Conservation (phyloP, 257 asterid genomes). For the Lycium ferocissimum region DNA sequence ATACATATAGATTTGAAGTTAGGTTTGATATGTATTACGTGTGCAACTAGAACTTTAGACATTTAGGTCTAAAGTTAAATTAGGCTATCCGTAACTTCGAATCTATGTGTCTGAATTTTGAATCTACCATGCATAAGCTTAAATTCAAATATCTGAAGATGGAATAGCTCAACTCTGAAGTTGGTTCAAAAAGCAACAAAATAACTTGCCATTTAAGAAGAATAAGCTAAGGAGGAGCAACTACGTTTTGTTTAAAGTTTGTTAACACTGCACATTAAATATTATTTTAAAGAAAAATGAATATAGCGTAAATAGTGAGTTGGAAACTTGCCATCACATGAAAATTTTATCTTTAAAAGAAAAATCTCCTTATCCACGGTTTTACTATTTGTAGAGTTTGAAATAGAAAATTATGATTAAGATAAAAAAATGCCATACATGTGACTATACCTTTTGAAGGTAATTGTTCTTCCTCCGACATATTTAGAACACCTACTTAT, state of each 20-base stretch:
- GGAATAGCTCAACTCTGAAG: not conserved
- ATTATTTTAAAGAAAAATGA: too few species aligned
- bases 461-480: too few species aligned
- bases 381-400: not conserved
- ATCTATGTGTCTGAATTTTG: too few species aligned
- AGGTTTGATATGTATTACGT: not conserved
- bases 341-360: not conserved
- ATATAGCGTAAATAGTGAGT: fast-evolving
- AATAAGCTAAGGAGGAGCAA: too few species aligned
- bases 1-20: not conserved
- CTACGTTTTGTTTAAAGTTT: too few species aligned
- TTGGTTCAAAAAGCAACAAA: not conserved
- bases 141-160: too few species aligned
- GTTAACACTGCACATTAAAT: too few species aligned
- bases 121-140: too few species aligned
- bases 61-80: too few species aligned
- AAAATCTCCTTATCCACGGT: not conserved
- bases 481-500: too few species aligned
- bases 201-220: not conserved
- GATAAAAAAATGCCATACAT: not conserved
- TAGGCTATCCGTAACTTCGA: not conserved
- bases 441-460: not conserved
- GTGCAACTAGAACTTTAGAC: fast-evolving
- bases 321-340: not conserved
- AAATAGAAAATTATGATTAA: not conserved